A percentile compares a stretch with the other conserved stretches of the same genome.
These are phyloP conservation scores for Obba rivulosa DNA, from an alignment of 768 basidiomycete genomes.

Conservation along the genomic window DNA sequence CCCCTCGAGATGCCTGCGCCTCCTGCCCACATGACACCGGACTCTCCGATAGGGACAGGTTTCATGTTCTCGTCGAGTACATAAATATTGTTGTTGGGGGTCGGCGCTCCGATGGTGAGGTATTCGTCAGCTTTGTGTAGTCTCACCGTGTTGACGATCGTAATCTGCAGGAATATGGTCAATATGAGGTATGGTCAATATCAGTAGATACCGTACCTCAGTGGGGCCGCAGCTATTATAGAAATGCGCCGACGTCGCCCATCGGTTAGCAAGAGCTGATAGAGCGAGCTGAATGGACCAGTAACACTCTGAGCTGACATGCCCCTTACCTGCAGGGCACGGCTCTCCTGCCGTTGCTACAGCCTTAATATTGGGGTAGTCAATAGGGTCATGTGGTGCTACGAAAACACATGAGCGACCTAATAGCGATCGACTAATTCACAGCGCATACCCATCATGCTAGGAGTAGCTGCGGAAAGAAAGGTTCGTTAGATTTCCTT, in stretches of 20 bases:
- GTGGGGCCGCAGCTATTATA: constrained; percentile 54
- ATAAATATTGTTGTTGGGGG: constrained; percentile 46
- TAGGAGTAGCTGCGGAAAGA: constrained; percentile 36
- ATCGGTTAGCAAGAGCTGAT: constrained; percentile 37
- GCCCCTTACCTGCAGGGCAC: constrained; percentile 31
- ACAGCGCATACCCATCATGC: constrained; percentile 34
- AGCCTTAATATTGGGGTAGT: constrained; percentile 49
- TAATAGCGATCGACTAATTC: no score
- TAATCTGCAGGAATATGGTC: constrained; percentile 31
- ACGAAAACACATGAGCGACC: background rate
- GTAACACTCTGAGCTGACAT: background rate
- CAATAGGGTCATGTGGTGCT: constrained; percentile 39
- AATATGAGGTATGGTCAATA: background rate
- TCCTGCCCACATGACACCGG: constrained; percentile 55
- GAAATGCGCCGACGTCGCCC: constrained; percentile 40
- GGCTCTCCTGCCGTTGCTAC: constrained; percentile 53
- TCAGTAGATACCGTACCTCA: constrained; percentile 28
- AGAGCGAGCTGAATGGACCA: background rate
- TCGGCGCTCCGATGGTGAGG: constrained; percentile 46
- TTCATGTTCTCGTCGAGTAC: constrained; percentile 27
- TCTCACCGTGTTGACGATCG: constrained; percentile 53
- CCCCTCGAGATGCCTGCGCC: constrained; percentile 52
- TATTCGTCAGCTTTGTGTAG: constrained; percentile 35
- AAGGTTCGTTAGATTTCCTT: background rate
- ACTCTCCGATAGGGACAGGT: constrained; percentile 27